These are phyloP conservation scores for Mycena vitilis DNA, from an alignment of 768 basidiomycete species.

Conservation along the genomic window DNA sequence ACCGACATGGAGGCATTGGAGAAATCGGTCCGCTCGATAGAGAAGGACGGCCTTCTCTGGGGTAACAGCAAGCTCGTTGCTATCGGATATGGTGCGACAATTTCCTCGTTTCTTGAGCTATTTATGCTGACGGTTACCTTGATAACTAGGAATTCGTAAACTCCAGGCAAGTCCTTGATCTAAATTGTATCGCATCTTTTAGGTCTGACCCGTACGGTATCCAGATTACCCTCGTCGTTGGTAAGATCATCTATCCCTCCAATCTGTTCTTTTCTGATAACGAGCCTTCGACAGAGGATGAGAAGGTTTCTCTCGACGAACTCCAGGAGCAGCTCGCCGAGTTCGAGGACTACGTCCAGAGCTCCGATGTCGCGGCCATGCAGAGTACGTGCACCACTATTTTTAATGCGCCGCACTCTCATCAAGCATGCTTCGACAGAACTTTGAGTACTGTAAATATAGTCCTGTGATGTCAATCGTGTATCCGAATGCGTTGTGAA, in stretches of 20 bases:
- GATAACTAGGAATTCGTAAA: conserved; percentile 80
- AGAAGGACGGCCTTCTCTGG: conserved; percentile 94
- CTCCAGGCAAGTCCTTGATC: conserved; percentile 66
- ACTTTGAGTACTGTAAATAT: conserved; percentile 28
- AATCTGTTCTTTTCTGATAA: conserved; percentile 10
- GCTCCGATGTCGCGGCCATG: conserved; percentile 93
- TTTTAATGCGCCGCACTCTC: conserved; percentile 6
- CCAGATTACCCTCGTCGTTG: conserved; percentile 67
- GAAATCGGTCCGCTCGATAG: conserved; percentile 83
- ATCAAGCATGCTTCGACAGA: conserved; percentile 26
- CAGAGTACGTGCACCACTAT: conserved; percentile 72
- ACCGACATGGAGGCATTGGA: conserved; percentile 96
- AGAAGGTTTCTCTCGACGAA: conserved; percentile 91
- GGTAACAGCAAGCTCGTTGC: conserved; percentile 93
- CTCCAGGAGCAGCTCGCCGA: conserved; percentile 91
- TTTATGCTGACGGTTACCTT: conserved; percentile 13
- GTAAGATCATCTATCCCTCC: conserved; percentile 46
- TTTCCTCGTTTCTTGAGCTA: background rate
- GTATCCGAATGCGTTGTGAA: conserved; percentile 22
- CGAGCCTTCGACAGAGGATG: conserved; percentile 77
- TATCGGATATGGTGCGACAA: conserved; percentile 75
- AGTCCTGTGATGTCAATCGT: conserved; percentile 29
- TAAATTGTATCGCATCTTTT: conserved; percentile 62
- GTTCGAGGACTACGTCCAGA: conserved; percentile 91
- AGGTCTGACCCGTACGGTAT: background rate